Evolutionary conservation across 2,329 filamentous ascomycete species (phyloP).

Genomic region (Rhynchosporium secalis): DNA sequence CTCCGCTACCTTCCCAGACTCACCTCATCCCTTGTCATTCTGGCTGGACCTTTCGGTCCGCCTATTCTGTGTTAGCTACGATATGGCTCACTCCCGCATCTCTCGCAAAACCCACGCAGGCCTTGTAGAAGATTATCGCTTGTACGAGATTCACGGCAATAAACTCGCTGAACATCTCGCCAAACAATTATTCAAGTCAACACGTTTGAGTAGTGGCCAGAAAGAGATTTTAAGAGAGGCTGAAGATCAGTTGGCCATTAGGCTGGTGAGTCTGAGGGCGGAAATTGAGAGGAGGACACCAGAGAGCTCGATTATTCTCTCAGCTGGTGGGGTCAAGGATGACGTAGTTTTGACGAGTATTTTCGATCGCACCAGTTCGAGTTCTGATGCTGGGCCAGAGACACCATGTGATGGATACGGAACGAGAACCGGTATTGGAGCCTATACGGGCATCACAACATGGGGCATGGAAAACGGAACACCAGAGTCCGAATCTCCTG

Average conservation of each 20-base stretch:
- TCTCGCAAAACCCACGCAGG: slow-evolving; percentile 45
- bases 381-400: slow-evolving; percentile 50
- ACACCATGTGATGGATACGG: slow-evolving; percentile 40
- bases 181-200: slow-evolving; percentile 40
- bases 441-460: slow-evolving; percentile 29
- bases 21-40: neutral
- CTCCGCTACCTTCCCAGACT: slow-evolving; percentile 29
- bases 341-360: slow-evolving; percentile 46
- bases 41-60: slow-evolving; percentile 52
- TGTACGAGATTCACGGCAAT: slow-evolving; percentile 53
- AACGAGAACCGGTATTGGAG: slow-evolving; percentile 32
- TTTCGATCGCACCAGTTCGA: slow-evolving; percentile 52
- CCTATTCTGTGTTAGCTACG: slow-evolving; percentile 52
- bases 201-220: slow-evolving; percentile 29
- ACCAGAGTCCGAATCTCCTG: slow-evolving; percentile 34
- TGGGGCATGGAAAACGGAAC: slow-evolving; percentile 34
- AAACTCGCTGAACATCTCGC: slow-evolving; percentile 47
- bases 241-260: slow-evolving; percentile 41
- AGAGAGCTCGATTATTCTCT: slow-evolving; percentile 43
- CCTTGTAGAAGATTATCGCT: slow-evolving; percentile 53
- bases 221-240: slow-evolving; percentile 35
- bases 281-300: slow-evolving; percentile 48
- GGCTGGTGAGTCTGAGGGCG: slow-evolving; percentile 43
- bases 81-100: slow-evolving; percentile 48
- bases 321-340: slow-evolving; percentile 41